Conservation (phyloP, 2,329 filamentous ascomycete species). For the Aspergillus arachidicola region DNA sequence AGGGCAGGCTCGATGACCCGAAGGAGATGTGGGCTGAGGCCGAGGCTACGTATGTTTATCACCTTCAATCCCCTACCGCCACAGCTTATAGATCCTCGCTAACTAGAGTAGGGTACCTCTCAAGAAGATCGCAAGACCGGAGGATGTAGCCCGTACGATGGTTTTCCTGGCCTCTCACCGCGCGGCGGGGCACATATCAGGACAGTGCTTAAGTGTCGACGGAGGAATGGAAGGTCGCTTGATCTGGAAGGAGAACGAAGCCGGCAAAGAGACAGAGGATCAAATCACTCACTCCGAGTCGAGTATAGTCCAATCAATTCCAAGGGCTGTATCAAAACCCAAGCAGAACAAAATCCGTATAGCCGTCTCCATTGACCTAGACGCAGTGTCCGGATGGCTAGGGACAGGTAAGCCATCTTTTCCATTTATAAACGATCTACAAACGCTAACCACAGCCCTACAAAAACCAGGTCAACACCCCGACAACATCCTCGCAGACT, state of each 20-base stretch:
- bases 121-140: conserved; percentile 51
- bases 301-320: conserved; percentile 13
- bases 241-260: conserved; percentile 52
- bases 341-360: conserved; percentile 28
- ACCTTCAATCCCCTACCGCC: neutral
- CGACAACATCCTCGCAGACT: conserved; percentile 59
- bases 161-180: conserved; percentile 55
- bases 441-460: neutral
- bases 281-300: neutral
- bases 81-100: neutral
- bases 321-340: conserved; percentile 11
- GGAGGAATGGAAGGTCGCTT: conserved; percentile 55
- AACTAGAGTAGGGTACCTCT: conserved; percentile 40
- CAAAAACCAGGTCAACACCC: conserved; percentile 39
- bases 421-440: neutral
- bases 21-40: conserved; percentile 54
- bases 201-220: conserved; percentile 55
- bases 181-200: conserved; percentile 58
- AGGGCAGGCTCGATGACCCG: conserved; percentile 53
- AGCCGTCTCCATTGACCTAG: conserved; percentile 54
- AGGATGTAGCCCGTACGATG: conserved; percentile 53
- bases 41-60: conserved; percentile 44
- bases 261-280: conserved; percentile 14
- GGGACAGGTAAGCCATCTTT: conserved; percentile 52
- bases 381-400: conserved; percentile 63